Conservation (phyloP, 2,329 filamentous ascomycete species). For the Ophiostoma angusticollis region DNA sequence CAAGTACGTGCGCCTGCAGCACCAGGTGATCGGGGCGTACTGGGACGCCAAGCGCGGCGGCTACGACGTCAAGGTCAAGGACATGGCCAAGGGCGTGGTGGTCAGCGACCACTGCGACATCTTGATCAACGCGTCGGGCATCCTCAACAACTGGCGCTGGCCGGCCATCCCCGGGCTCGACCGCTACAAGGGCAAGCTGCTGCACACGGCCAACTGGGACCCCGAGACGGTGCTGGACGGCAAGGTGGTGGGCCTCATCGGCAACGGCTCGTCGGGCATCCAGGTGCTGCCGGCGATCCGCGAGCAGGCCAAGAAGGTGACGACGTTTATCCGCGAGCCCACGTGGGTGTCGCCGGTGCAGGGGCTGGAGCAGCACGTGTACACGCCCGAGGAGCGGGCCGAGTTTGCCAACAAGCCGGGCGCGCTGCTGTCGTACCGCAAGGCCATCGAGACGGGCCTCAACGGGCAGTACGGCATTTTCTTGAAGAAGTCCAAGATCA, state of each 20-base stretch:
- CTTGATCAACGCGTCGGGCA: conserved; percentile 15
- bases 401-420: conserved; percentile 11
- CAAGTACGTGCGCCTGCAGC: conserved; percentile 31
- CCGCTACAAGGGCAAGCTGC: conserved; percentile 18
- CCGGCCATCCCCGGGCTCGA: conserved; percentile 23
- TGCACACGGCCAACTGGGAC: conserved; percentile 21
- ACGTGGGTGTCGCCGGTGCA: conserved; percentile 13
- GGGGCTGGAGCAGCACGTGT: conserved; percentile 13
- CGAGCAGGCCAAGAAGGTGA: conserved; percentile 11
- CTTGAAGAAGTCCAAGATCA: conserved; percentile 6
- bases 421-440: conserved; percentile 10
- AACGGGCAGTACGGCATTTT: conserved; percentile 12
- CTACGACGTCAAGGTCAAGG: conserved; percentile 25
- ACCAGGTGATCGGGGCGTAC: conserved; percentile 27
- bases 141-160: conserved; percentile 17
- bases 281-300: conserved; percentile 20
- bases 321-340: conserved; percentile 12
- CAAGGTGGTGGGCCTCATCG: conserved; percentile 21
- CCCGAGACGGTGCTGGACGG: conserved; percentile 11
- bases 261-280: conserved; percentile 20
- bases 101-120: conserved; percentile 13
- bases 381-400: conserved; percentile 9
- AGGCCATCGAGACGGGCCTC: conserved; percentile 10
- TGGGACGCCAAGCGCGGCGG: conserved; percentile 30
- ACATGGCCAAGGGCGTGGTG: conserved; percentile 15